Percentiles rank a stretch among this genome's conserved stretches.
Evolutionary conservation across 805 yeast genomes (phyloP).

Genomic region (Wickerhamiella kurtzmanii): DNA sequence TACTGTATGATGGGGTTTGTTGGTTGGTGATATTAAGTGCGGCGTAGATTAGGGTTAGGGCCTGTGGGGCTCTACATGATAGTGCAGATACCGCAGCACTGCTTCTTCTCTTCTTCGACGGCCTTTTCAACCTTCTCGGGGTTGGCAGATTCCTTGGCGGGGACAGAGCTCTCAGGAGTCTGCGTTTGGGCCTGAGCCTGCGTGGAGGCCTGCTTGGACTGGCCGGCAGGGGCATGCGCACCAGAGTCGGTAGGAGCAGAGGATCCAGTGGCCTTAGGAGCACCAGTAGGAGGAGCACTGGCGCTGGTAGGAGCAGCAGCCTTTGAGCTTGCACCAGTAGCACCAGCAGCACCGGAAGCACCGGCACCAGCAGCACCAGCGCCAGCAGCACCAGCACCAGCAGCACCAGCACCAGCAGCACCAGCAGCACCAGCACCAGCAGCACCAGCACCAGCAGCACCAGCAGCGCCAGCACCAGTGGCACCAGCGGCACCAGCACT

Average conservation of each 20-base stretch:
- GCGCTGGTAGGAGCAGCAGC: too few species aligned
- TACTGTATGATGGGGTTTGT: too few species aligned
- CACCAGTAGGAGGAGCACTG: too few species aligned
- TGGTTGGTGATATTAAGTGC: too few species aligned
- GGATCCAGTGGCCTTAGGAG: background rate
- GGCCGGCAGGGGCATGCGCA: background rate
- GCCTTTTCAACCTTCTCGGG: too few species aligned
- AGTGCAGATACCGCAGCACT: background rate
- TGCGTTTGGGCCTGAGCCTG: background rate
- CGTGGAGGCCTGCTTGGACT: background rate
- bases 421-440: too few species aligned
- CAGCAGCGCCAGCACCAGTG: constrained; percentile 5
- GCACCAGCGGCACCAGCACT: constrained; percentile 3
- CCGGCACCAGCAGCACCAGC: constrained; percentile 6
- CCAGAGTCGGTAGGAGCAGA: background rate
- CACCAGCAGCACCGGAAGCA: constrained; percentile 1
- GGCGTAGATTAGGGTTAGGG: too few species aligned
- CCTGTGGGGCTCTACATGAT: too few species aligned
- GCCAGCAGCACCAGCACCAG: constrained; percentile 37
- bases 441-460: too few species aligned
- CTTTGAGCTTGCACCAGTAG: constrained; percentile 6
- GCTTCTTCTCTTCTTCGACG: too few species aligned
- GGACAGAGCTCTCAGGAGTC: background rate
- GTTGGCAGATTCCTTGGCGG: background rate
- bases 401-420: too few species aligned